Conservation (phyloP, 2,329 filamentous ascomycete species). For the Myriosclerotinia scirpicola region DNA sequence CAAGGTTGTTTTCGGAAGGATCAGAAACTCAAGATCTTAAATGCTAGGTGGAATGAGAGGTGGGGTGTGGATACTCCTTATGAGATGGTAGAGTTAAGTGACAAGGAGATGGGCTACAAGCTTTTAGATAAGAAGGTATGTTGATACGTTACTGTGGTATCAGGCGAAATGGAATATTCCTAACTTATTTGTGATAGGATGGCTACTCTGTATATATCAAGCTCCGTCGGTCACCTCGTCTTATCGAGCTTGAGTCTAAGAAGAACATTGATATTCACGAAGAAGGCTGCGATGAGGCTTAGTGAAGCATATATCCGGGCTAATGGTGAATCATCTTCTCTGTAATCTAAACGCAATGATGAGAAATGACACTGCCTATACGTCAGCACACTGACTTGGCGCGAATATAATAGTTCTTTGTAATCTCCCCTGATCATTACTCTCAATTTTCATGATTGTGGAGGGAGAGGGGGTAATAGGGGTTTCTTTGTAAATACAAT, state of each 20-base stretch:
- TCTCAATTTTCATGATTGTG: too few relatives aligned
- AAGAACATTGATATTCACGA: not conserved
- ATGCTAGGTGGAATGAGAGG: slow-evolving; percentile 11
- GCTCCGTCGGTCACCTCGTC: not conserved
- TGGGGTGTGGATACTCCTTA: not conserved
- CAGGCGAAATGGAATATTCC: not conserved
- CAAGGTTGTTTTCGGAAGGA: slow-evolving; percentile 8
- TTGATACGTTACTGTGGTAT: not conserved
- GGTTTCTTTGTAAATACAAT: not conserved
- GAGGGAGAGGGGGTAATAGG: too few relatives aligned
- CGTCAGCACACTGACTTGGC: too few relatives aligned
- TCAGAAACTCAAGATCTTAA: slow-evolving; percentile 8
- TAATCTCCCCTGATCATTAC: too few relatives aligned
- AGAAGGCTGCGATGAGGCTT: not conserved
- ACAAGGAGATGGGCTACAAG: slow-evolving; percentile 7
- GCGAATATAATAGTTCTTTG: too few relatives aligned
- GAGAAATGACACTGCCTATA: too few relatives aligned
- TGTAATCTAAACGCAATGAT: too few relatives aligned
- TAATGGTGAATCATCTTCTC: too few relatives aligned
- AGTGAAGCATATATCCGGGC: not conserved
- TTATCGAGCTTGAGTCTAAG: not conserved
- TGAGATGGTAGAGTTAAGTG: not conserved
- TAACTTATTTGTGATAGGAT: not conserved
- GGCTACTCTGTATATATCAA: not conserved
- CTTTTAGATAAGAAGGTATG: slow-evolving; percentile 5